phyloP scores from a whole-genome alignment of 2,329 filamentous ascomycete species.

The Phaeosphaeriaceae sp. region DNA sequence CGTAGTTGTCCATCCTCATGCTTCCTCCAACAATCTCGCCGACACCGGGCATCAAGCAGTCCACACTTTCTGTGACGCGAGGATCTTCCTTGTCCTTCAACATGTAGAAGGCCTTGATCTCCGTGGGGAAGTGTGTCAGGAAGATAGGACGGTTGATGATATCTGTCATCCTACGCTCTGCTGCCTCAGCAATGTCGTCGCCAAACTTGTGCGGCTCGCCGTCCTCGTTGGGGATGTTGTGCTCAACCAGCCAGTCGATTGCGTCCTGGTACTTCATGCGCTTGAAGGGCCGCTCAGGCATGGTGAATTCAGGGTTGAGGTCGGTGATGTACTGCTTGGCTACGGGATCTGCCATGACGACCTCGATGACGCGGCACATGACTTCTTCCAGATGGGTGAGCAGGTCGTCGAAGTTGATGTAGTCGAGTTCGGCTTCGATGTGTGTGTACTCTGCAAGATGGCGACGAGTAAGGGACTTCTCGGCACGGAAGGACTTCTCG shows the following conservation, averaged over 20 bases:
- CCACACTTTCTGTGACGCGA: conserved; percentile 91
- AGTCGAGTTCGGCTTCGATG: conserved; percentile 95
- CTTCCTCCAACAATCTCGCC: conserved; percentile 96
- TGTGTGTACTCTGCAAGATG: conserved; percentile 97
- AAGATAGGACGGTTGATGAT: conserved; percentile 95
- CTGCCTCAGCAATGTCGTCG: conserved; percentile 97
- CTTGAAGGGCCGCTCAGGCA: conserved; percentile 84
- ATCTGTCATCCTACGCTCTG: conserved; percentile 96
- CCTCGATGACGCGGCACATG: conserved; percentile 84
- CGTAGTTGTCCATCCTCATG: conserved; percentile 94
- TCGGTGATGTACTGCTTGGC: conserved; percentile 77
- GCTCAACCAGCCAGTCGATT: conserved; percentile 89
- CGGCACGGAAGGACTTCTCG: conserved; percentile 97
- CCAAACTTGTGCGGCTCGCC: conserved; percentile 89
- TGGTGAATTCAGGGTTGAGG: conserved; percentile 89
- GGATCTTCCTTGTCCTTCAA: conserved; percentile 80
- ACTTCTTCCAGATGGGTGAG: conserved; percentile 86
- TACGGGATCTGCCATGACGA: conserved; percentile 74
- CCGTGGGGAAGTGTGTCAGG: conserved; percentile 93
- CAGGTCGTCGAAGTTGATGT: conserved; percentile 90
- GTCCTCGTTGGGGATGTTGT: conserved; percentile 93
- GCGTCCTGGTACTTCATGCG: conserved; percentile 96
- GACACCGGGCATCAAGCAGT: conserved; percentile 87
- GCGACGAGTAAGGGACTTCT: conserved; percentile 92
- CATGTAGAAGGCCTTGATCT: conserved; percentile 99